A percentile compares a stretch with the other conserved stretches of the same genome.
phyloP scores from a whole-genome alignment of 306 rosid species.

The Sphenostylis stenocarpa region DNA sequence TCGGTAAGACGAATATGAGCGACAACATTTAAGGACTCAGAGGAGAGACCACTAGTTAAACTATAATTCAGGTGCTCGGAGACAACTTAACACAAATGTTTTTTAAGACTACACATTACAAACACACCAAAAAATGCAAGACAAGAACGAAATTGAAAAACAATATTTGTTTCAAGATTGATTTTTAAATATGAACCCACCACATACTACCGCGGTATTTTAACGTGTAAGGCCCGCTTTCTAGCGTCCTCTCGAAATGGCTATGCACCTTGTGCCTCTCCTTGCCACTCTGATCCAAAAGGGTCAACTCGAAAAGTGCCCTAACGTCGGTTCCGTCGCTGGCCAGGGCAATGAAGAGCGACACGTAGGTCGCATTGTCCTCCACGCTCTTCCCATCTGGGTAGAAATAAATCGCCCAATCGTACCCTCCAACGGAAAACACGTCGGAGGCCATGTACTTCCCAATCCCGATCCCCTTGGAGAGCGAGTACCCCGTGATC shows the following conservation, averaged over 20 bases:
- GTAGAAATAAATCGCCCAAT: slow-evolving; percentile 89
- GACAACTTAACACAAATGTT: not conserved
- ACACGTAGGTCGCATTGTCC: slow-evolving; percentile 80
- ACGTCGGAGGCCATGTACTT: slow-evolving; percentile 71
- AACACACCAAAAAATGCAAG: not conserved
- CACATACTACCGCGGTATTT: slow-evolving; percentile 97
- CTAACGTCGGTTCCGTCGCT: slow-evolving; percentile 89
- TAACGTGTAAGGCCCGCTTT: slow-evolving; percentile 85
- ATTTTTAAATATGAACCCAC: slow-evolving; percentile 34
- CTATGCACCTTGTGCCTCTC: slow-evolving; percentile 92
- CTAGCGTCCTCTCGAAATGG: slow-evolving; percentile 85
- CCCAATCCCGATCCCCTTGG: slow-evolving; percentile 85
- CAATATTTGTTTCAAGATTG: not conserved
- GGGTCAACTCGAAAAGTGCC: slow-evolving; percentile 84
- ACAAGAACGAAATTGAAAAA: not conserved
- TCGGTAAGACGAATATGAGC: too few species aligned
- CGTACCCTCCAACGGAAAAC: slow-evolving; percentile 82
- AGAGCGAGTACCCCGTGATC: slow-evolving; percentile 70
- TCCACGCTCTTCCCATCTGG: slow-evolving; percentile 89
- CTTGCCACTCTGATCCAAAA: slow-evolving; percentile 91
- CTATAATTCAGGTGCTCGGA: not conserved
- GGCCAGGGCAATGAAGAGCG: slow-evolving; percentile 88
- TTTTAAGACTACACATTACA: not conserved
- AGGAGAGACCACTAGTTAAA: not conserved
- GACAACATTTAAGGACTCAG: too few species aligned